Evolutionary conservation across 78 protist species (phyloP).

Genomic region (Dictyostelium intermedium): DNA sequence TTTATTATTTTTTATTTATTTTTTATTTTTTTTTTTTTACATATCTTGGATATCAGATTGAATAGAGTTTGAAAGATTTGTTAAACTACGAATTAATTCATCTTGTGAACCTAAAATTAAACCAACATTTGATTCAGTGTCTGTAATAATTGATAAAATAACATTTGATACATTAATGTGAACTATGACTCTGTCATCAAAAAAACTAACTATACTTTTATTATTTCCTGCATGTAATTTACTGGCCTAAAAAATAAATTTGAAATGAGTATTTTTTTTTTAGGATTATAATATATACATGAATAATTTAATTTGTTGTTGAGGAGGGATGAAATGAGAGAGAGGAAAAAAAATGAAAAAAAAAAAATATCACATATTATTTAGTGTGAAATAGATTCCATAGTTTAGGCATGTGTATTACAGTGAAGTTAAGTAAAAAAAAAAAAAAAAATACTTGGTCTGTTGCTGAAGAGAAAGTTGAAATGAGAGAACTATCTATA

Average conservation of each 20-base stretch:
- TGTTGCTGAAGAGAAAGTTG: slow-evolving; percentile 61
- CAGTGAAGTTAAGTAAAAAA: too few species aligned
- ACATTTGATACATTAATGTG: slow-evolving; percentile 62
- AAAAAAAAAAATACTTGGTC: slow-evolving; percentile 49
- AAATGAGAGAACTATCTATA: slow-evolving; percentile 46
- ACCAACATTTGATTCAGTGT: slow-evolving; percentile 71
- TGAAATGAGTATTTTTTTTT: background rate
- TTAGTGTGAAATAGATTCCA: too few species aligned
- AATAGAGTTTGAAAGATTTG: slow-evolving; percentile 45
- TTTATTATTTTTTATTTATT: background rate
- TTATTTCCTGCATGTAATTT: slow-evolving; percentile 61
- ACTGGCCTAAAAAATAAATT: slow-evolving; percentile 37
- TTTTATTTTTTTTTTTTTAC: slow-evolving; percentile 24
- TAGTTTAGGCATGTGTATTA: too few species aligned
- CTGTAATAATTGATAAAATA: slow-evolving; percentile 52
- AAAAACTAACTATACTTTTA: slow-evolving; percentile 60
- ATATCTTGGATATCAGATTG: slow-evolving; percentile 67
- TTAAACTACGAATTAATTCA: slow-evolving; percentile 43
- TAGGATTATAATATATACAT: too few species aligned
- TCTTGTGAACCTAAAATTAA: slow-evolving; percentile 61
- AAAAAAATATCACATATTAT: background rate
- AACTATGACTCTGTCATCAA: slow-evolving; percentile 50
- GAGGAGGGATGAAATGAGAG: too few species aligned
- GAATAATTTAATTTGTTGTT: too few species aligned
- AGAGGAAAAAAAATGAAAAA: too few species aligned